phyloP scores from a whole-genome alignment of 352 stramenopile species.

The Phytophthora melonis region DNA sequence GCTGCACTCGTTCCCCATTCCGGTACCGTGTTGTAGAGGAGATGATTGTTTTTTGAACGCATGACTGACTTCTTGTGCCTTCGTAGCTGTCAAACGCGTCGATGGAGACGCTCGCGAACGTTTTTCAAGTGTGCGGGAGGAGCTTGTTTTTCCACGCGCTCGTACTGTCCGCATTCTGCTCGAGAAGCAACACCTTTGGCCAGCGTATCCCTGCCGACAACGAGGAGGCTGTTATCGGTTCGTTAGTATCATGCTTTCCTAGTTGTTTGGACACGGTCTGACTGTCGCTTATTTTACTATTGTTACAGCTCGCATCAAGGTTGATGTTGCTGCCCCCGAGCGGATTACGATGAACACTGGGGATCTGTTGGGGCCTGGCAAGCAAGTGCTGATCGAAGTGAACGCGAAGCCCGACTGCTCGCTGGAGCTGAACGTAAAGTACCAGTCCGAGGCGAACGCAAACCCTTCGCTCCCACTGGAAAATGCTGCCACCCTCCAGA shows the following conservation, averaged over 20 bases:
- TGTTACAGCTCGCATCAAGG: slow-evolving; percentile 72
- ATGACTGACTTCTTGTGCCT: slow-evolving; percentile 21
- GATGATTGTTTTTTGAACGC: background rate
- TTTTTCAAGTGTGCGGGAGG: slow-evolving; percentile 84
- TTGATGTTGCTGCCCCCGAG: slow-evolving; percentile 82
- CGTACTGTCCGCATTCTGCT: slow-evolving; percentile 78
- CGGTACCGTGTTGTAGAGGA: slow-evolving; percentile 44
- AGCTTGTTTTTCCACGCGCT: slow-evolving; percentile 91
- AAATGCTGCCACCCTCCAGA: slow-evolving; percentile 55
- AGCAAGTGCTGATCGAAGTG: slow-evolving; percentile 79
- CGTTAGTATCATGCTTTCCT: background rate
- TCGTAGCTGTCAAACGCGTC: slow-evolving; percentile 70
- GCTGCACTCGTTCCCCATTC: slow-evolving; percentile 84
- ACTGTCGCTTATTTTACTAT: background rate
- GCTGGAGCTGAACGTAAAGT: slow-evolving; percentile 72
- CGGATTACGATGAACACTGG: slow-evolving; percentile 84
- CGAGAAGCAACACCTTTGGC: slow-evolving; percentile 77
- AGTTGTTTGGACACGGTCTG: background rate
- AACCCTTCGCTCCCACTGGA: slow-evolving; percentile 43
- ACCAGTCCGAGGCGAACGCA: slow-evolving; percentile 45
- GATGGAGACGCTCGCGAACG: slow-evolving; percentile 60
- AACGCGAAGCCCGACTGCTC: slow-evolving; percentile 70
- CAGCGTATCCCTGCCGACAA: slow-evolving; percentile 67
- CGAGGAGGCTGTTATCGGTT: slow-evolving; percentile 74
- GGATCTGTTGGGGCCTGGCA: slow-evolving; percentile 58